Evolutionary conservation across 805 yeast genomes (phyloP).

Genomic region (Tetrapisispora pingtungensis): DNA sequence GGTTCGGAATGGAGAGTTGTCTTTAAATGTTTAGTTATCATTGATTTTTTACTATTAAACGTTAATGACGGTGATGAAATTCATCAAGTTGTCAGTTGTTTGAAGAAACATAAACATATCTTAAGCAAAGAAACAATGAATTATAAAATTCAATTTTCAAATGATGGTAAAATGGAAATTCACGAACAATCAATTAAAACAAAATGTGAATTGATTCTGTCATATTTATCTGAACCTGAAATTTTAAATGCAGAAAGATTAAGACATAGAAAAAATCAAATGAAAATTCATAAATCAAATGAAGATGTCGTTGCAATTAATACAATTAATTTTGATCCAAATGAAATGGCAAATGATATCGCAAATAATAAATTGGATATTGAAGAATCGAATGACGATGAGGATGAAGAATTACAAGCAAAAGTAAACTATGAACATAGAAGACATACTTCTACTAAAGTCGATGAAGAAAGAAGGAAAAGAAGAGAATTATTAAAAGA

Average conservation of each 20-base stretch:
- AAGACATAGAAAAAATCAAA: constrained; percentile 21
- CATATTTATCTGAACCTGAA: constrained; percentile 22
- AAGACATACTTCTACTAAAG: constrained; percentile 18
- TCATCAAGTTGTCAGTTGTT: constrained; percentile 24
- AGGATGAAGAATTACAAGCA: constrained; percentile 4
- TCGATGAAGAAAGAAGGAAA: constrained; percentile 30
- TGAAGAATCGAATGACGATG: constrained; percentile 4
- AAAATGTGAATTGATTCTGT: constrained; percentile 26
- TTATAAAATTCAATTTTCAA: constrained; percentile 25
- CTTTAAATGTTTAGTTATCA: constrained; percentile 29
- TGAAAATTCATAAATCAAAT: constrained; percentile 28
- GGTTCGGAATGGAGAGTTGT: constrained; percentile 35
- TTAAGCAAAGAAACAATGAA: constrained; percentile 23
- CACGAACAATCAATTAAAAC: constrained; percentile 31
- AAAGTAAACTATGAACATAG: constrained; percentile 5
- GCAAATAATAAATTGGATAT: constrained; percentile 3
- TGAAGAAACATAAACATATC: constrained; percentile 27
- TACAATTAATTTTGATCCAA: neutral
- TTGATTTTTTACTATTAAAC: constrained; percentile 28
- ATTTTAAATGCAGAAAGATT: constrained; percentile 25
- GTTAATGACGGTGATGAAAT: constrained; percentile 27
- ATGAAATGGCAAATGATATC: constrained; percentile 2
- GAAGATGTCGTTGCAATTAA: constrained; percentile 2
- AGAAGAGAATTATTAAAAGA: constrained; percentile 30
- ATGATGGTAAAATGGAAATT: constrained; percentile 31